These are phyloP conservation scores for Phytophthora quininea DNA, from an alignment of 352 stramenopile genomes.

Conservation along the genomic window DNA sequence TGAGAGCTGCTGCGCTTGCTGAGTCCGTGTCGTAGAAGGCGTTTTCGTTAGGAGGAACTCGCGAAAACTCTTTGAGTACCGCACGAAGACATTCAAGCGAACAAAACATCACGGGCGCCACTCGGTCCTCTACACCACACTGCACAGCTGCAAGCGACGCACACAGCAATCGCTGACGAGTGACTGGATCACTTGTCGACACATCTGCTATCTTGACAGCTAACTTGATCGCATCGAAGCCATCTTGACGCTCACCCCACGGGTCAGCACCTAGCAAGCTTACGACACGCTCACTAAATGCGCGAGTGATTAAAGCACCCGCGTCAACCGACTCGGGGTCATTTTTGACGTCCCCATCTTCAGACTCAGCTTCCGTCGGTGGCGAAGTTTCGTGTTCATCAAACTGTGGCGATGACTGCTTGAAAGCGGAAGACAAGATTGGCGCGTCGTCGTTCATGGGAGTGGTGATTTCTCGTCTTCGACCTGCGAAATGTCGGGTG, in stretches of 20 bases:
- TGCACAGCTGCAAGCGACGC: slow-evolving; percentile 70
- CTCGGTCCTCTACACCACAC: slow-evolving; percentile 75
- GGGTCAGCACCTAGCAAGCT: slow-evolving; percentile 69
- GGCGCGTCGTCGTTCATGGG: slow-evolving; percentile 44
- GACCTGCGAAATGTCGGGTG: slow-evolving; percentile 12
- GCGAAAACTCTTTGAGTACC: slow-evolving; percentile 71
- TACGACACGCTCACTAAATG: slow-evolving; percentile 76
- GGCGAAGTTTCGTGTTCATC: slow-evolving; percentile 4
- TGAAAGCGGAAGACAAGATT: slow-evolving; percentile 63
- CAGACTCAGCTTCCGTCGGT: slow-evolving; percentile 1
- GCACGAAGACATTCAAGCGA: slow-evolving; percentile 71
- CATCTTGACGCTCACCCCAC: slow-evolving; percentile 83
- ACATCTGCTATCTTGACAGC: slow-evolving; percentile 73
- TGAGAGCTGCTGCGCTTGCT: slow-evolving; percentile 39
- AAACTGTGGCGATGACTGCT: not conserved
- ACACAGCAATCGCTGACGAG: slow-evolving; percentile 65
- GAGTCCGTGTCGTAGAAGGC: slow-evolving; percentile 40
- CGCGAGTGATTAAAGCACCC: slow-evolving; percentile 67
- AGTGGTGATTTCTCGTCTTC: not conserved
- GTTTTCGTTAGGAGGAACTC: slow-evolving; percentile 44
- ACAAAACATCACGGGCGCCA: slow-evolving; percentile 85
- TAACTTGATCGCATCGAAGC: slow-evolving; percentile 73
- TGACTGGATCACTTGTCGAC: slow-evolving; percentile 27
- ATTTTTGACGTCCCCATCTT: slow-evolving; percentile 4
- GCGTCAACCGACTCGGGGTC: slow-evolving; percentile 52